These are phyloP conservation scores for Cynara cardunculus DNA, from an alignment of 129 eudicot genomes.

Conservation along the genomic window DNA sequence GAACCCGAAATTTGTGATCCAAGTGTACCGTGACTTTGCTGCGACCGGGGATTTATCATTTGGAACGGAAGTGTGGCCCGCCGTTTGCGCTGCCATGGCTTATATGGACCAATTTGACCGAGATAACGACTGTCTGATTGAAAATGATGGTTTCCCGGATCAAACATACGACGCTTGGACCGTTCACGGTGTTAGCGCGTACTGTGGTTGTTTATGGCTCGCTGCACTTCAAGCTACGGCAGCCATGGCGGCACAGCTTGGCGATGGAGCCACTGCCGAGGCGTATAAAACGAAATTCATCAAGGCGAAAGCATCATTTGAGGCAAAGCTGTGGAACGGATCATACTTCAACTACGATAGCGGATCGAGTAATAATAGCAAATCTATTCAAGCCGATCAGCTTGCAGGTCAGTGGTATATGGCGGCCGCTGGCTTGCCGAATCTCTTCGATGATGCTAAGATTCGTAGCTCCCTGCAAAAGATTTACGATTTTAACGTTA, in stretches of 20 bases:
- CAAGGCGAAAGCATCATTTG: slow-evolving; percentile 67
- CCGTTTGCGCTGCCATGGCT: slow-evolving; percentile 89
- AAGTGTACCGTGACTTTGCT: slow-evolving; percentile 83
- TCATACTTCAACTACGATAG: slow-evolving; percentile 90
- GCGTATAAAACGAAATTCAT: slow-evolving; percentile 50
- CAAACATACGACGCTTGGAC: slow-evolving; percentile 99
- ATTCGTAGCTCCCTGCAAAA: slow-evolving; percentile 67
- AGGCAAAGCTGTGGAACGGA: slow-evolving; percentile 84
- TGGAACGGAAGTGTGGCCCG: slow-evolving; percentile 93
- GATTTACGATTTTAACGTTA: slow-evolving; percentile 77
- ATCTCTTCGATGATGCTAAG: slow-evolving; percentile 64
- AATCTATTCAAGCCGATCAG: slow-evolving; percentile 94
- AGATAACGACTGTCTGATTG: slow-evolving; percentile 73
- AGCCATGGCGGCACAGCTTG: slow-evolving; percentile 86
- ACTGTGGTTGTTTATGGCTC: slow-evolving; percentile 94
- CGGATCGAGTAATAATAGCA: slow-evolving; percentile 88
- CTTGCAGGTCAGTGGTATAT: slow-evolving; percentile 98
- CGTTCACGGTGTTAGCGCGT: slow-evolving; percentile 91
- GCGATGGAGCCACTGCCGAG: slow-evolving; percentile 69
- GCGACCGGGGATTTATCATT: slow-evolving; percentile 85
- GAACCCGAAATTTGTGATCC: slow-evolving; percentile 95
- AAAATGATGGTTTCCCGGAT: slow-evolving; percentile 94
- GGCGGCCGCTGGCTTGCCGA: slow-evolving; percentile 86
- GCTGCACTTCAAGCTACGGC: slow-evolving; percentile 95
- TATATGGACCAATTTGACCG: slow-evolving; percentile 95